These are phyloP conservation scores for Corynascus novoguineensis DNA, from an alignment of 495 filamentous ascomycete genomes.

Conservation along the genomic window DNA sequence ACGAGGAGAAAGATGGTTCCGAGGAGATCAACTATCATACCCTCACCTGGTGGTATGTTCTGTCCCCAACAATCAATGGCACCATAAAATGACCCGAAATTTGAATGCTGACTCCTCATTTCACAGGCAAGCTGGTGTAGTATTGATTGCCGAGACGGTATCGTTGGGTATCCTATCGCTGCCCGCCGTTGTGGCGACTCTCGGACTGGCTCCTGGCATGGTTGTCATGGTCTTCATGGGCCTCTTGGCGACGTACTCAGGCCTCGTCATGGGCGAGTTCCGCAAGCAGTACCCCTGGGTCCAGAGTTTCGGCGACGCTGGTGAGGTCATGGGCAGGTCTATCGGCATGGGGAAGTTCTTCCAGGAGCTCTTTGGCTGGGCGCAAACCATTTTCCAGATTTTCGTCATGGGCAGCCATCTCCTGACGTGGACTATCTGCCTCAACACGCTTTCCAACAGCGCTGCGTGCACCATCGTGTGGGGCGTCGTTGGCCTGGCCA, in stretches of 20 bases:
- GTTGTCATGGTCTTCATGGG: conserved; percentile 15
- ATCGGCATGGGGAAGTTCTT: conserved; percentile 20
- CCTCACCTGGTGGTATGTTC: conserved; percentile 21
- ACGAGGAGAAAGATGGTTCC: background rate
- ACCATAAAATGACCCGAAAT: too few relatives aligned
- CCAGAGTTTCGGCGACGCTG: conserved; percentile 20
- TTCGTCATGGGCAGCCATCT: conserved; percentile 23
- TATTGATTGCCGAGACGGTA: conserved; percentile 20
- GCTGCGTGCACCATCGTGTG: conserved; percentile 21
- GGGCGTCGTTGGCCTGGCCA: conserved; percentile 18
- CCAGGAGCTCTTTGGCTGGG: conserved; percentile 20
- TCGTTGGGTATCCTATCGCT: conserved; percentile 20
- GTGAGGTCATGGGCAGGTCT: conserved; percentile 16
- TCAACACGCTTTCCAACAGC: conserved; percentile 19
- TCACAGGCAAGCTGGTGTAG: conserved; percentile 20
- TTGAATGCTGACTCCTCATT: conserved; percentile 4
- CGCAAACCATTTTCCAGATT: conserved; percentile 18
- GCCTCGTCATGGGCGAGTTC: conserved; percentile 24
- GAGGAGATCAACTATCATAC: conserved; percentile 18
- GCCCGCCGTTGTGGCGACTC: conserved; percentile 17
- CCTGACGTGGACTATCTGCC: conserved; percentile 22
- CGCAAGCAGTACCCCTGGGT: conserved; percentile 14
- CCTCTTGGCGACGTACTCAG: conserved; percentile 13
- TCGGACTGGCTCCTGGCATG: conserved; percentile 17
- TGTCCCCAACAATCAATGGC: background rate